Evolutionary conservation across 345 rosid genomes (phyloP).

Genomic region (Erysimum cheiranthoides): DNA sequence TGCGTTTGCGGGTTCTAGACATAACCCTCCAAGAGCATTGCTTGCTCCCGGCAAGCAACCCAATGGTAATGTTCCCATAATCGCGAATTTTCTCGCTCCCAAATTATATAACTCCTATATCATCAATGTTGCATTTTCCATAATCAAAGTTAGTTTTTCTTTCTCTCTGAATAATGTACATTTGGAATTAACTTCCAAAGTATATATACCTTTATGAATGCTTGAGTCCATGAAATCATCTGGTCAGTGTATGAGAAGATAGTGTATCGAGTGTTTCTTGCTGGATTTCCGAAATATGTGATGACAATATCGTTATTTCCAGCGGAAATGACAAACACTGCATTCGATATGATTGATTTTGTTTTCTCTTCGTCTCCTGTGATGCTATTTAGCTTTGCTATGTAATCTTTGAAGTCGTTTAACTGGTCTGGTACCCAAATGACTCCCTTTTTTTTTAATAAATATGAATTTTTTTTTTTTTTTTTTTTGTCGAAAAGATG

Average conservation of each 20-base stretch:
- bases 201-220: slow-evolving; percentile 51
- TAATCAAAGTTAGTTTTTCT: not conserved
- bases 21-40: slow-evolving; percentile 12
- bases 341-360: slow-evolving; percentile 46
- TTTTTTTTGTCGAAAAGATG: no score
- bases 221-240: slow-evolving; percentile 44
- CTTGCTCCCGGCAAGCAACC: slow-evolving; percentile 39
- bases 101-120: slow-evolving; percentile 34
- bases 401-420: slow-evolving; percentile 57
- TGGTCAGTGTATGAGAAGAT: slow-evolving; percentile 55
- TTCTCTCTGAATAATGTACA: not conserved
- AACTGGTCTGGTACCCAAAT: slow-evolving; percentile 62
- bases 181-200: not conserved
- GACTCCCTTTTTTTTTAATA: slow-evolving; percentile 45
- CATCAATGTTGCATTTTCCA: not conserved
- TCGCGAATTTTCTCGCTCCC: slow-evolving; percentile 32
- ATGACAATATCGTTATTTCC: slow-evolving; percentile 73
- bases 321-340: slow-evolving; percentile 48
- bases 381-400: slow-evolving; percentile 42
- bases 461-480: no score
- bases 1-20: slow-evolving; percentile 28
- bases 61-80: slow-evolving; percentile 37
- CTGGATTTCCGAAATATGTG: slow-evolving; percentile 46
- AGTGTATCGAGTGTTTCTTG: slow-evolving; percentile 45
- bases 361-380: slow-evolving; percentile 57